phyloP scores from a whole-genome alignment of 1,284 basidiomycete species.

The Agaricales sp. region DNA sequence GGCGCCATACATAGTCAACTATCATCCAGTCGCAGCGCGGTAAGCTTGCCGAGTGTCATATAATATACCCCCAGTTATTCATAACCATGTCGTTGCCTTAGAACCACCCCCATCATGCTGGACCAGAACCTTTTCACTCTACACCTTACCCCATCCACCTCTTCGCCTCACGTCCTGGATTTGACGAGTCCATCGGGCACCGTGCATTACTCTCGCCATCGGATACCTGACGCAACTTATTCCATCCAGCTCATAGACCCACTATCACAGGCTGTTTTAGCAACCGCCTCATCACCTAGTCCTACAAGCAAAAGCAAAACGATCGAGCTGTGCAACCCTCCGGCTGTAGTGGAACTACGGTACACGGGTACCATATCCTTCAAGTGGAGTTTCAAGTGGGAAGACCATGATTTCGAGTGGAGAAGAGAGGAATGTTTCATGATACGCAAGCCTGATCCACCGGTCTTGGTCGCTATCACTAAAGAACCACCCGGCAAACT shows the following conservation, averaged over 20 bases:
- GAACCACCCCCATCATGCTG: conserved; percentile 19
- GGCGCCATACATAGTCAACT: too few species aligned
- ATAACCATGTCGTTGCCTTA: background rate
- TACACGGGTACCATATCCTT: conserved; percentile 65
- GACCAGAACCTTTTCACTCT: conserved; percentile 78
- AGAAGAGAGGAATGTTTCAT: conserved; percentile 73
- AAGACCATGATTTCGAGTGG: conserved; percentile 77
- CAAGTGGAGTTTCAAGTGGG: conserved; percentile 73
- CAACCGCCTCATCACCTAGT: conserved; percentile 51
- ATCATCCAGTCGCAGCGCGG: too few species aligned
- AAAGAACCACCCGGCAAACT: conserved; percentile 62
- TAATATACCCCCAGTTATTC: conserved; percentile 7
- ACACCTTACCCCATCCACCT: conserved; percentile 43
- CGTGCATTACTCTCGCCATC: conserved; percentile 60
- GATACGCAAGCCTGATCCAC: conserved; percentile 76
- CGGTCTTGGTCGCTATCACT: conserved; percentile 71
- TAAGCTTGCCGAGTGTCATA: too few species aligned
- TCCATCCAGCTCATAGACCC: conserved; percentile 59
- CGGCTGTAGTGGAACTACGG: conserved; percentile 56
- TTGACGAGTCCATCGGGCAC: conserved; percentile 53
- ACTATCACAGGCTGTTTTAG: conserved; percentile 51
- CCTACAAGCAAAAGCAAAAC: conserved; percentile 63
- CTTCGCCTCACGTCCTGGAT: conserved; percentile 51
- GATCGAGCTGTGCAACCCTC: conserved; percentile 68
- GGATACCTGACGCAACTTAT: conserved; percentile 40